Evolutionary conservation across 345 rosid species (phyloP), one percentile per base, ranked within the genome.

Genomic region (Citrus cavaleriei): DNA sequence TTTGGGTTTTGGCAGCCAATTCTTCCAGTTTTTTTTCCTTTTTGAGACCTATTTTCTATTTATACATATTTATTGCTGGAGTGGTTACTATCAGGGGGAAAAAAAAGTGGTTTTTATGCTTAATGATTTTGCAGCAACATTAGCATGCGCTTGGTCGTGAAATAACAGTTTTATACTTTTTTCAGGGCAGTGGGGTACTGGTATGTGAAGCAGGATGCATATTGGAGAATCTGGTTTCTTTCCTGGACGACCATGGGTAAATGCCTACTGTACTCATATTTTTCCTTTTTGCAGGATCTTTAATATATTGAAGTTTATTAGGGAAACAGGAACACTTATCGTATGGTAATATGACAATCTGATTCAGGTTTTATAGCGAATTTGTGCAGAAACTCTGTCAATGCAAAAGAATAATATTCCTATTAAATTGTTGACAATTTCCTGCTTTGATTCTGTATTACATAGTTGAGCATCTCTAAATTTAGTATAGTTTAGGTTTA

Each of bases 131-230:
- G 63, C 28, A 58, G 75, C 18, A 27, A 10, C 59, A 65, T 74
- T 59, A 49, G 2, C 69, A 68, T 34, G 60, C 30, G 10, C 59
- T 46, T 46, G 30, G 70, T 22, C 22, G 32, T 10, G 58, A 59
- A 35, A 58, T 2, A 76, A 68, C 61, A 24, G 12, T 75, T 64
- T 73, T 13, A 16, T 72, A 46, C 74, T 57, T 54, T 42, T 77
- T 82, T 86, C 91, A 93, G 97, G 94, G 91, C 78, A 91, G 94
- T 72, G 99, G 99, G 32, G 82, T 94, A 81, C 86, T 95, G 83
- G 98, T 94, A 71, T 90, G 95, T 85, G 98, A 95, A 87, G 99
- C 98, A 54, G 99, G 98, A 74, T 93, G 99, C 89, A 95, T 95
- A 84, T 84, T 94, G 90, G 97, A 94, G 90, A 93, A 91, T 85